Evolutionary conservation across 2,329 filamentous ascomycete species (phyloP).

Genomic region (Bipolaris cookei): DNA sequence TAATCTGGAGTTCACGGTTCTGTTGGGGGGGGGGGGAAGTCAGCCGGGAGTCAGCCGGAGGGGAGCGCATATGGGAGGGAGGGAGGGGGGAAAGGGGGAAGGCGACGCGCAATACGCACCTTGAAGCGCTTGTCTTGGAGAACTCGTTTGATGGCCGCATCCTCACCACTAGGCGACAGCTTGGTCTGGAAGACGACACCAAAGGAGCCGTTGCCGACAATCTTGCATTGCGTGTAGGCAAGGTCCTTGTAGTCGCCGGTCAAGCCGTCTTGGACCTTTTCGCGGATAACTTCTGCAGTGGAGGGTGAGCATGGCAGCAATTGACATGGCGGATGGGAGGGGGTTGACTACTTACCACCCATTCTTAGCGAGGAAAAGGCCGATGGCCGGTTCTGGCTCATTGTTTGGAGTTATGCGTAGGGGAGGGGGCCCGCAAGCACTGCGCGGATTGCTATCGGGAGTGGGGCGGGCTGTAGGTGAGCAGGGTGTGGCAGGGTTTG

Average conservation of each 20-base stretch:
- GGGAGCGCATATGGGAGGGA: constrained; percentile 10
- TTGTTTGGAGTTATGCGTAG: constrained; percentile 53
- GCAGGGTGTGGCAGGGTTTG: constrained; percentile 53
- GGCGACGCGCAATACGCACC: constrained; percentile 60
- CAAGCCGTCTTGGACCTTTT: constrained; percentile 98
- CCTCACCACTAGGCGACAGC: constrained; percentile 94
- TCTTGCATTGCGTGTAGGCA: constrained; percentile 99
- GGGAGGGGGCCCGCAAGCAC: constrained; percentile 35
- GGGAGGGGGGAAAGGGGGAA: constrained; percentile 9
- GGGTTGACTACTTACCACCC: constrained; percentile 77
- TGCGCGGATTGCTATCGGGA: constrained; percentile 51
- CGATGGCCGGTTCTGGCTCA: constrained; percentile 92
- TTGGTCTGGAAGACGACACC: constrained; percentile 99
- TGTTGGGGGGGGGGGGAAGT: constrained; percentile 51
- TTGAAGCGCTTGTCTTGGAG: constrained; percentile 99
- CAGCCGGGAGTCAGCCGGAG: constrained; percentile 34
- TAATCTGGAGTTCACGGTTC: constrained; percentile 99
- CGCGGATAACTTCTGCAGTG: constrained; percentile 85
- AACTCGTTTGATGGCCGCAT: constrained; percentile 98
- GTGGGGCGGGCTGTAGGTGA: constrained; percentile 52
- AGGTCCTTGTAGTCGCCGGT: constrained; percentile 96
- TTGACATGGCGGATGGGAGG: background rate
- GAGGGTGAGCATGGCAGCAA: constrained; percentile 42
- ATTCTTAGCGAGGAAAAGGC: constrained; percentile 89
- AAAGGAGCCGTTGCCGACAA: constrained; percentile 98